Conservation (phyloP, 805 yeast species). For the Candida tibetensis region DNA sequence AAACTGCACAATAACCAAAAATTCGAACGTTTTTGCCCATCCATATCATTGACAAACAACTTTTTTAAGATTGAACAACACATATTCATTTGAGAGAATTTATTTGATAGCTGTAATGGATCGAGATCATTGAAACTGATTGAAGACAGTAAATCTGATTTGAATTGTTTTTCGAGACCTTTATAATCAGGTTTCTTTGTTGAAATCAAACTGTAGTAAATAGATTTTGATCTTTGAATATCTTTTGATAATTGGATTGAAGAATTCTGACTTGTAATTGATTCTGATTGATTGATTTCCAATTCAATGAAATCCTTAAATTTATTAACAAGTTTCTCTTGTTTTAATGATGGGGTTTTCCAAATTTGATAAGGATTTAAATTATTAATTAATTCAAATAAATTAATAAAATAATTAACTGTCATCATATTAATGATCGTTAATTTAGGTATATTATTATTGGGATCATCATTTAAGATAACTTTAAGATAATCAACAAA, state of each 20-base stretch:
- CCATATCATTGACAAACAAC: slow-evolving; percentile 5
- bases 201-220: slow-evolving; percentile 24
- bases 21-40: slow-evolving; percentile 2
- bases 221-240: slow-evolving; percentile 9
- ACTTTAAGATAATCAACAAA: slow-evolving; percentile 24
- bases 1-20: slow-evolving; percentile 32
- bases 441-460: slow-evolving; percentile 20
- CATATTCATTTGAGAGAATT: slow-evolving; percentile 19
- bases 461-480: slow-evolving; percentile 8
- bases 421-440: slow-evolving; percentile 39
- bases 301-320: slow-evolving; percentile 27
- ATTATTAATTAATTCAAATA: slow-evolving; percentile 34
- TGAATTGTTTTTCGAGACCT: slow-evolving; percentile 25
- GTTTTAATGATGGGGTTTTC: slow-evolving; percentile 35
- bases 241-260: background rate
- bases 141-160: slow-evolving; percentile 26
- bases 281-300: slow-evolving; percentile 14
- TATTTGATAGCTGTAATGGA: slow-evolving; percentile 30
- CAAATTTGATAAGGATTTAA: slow-evolving; percentile 38
- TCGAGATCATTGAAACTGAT: slow-evolving; percentile 19
- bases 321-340: slow-evolving; percentile 21
- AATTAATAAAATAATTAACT: slow-evolving; percentile 37
- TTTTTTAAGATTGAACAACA: slow-evolving; percentile 15
- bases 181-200: slow-evolving; percentile 27
- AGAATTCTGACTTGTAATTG: background rate